Base-by-base conservation (phyloP, 768 basidiomycete genomes). In the Vararia minispora region DNA sequence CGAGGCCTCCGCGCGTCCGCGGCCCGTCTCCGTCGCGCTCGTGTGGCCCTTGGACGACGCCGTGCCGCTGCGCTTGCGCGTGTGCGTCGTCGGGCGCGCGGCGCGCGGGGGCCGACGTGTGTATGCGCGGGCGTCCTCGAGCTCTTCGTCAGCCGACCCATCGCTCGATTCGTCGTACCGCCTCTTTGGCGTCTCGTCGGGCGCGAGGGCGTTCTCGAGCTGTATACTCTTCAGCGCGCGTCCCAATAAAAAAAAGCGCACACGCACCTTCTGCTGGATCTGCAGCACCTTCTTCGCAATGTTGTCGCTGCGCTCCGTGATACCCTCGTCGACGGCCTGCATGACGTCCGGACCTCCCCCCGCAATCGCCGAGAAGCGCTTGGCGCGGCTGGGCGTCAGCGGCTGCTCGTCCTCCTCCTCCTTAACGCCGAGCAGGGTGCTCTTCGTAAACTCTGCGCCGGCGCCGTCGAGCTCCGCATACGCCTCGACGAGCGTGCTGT, bases 221-320 rank as follows among this genome's bases (percentile, higher is more conserved):
- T 90, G 43, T n/a, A 4, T 14, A 14, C 24, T 7, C 5, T 26
- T 45, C 32, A 49, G 38, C 22, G 13, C 22, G 12, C 3, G 11
- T n/a, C 5, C 14, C 18, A 13, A 28, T 35, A 2, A 16, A 27
- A n/a, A 18, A n/a, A 36, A 37, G 6, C 4, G 34, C n/a, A 23
- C 18, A 57, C 65, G 39, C 30, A 89, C 90, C 75, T 92, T 94
- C 47, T 84, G 77, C 61, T 94, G 89, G 42, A 95, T 92, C 58
- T 83, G 76, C 33, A 83, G 52, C 32, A 95, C 84, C 58, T 90
- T 88, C 55, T 84, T 76, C 18, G 86, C 81, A 39, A 95, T 91
- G 52, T 74, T 77, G 50, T 92, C 90, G 47, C 82, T 89, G 55
- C 79, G 79, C 52, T 79, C 70, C 46, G 74, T 83, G 56, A 91